Evolutionary conservation across 371 early-diverging fungal genomes (phyloP), one percentile per base, ranked within the genome.

Genomic region (Mucor racemosus): DNA sequence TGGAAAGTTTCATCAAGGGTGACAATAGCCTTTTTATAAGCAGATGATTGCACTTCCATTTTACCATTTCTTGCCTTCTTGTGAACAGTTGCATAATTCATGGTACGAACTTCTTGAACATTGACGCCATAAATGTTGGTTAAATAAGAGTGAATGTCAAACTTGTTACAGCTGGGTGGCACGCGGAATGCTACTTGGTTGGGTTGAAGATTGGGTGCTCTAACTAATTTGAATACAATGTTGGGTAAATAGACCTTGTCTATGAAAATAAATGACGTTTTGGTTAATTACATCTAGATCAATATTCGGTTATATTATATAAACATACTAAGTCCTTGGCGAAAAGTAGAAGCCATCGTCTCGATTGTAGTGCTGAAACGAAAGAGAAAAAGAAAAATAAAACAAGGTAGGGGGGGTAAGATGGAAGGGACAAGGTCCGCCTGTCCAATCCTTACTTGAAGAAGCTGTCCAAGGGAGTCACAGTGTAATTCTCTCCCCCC

Each of bases 111-210:
- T 75, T 95, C 94, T 48, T 89, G 86, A 9, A 96, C 85, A 41
- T 85, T 85, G 58, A 96, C 86, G 56, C 90, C 86, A 80, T 98
- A 98, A 48, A 97, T 86, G 71, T 92, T 87, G 66, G 89, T 78
- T 31, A 98, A 88, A 68, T 95, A 95, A 62, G 93, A 90, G 53
- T 88, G 86, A 76, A 98, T 92, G 77, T 98, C 98, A 39, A 97
- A 87, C 79, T 98, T 98, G 88, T 96, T 97, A 76, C 95, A 84
- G 40, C 87, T 83, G n/a, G 91, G 92, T 38, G 97, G 97, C 0
- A 95, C 92, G 21, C 92, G 88, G 88, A 98, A 98, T 35, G 95
- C 96, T 26, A 92, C 95, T 76, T 95, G 95, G 77, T 97, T 95
- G 15, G 91, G 87, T 56, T 94, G 94, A 40, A 91, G 85, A 42